Evolutionary conservation across 2,329 filamentous ascomycete genomes (phyloP).

Genomic region (Penicillium sp.): DNA sequence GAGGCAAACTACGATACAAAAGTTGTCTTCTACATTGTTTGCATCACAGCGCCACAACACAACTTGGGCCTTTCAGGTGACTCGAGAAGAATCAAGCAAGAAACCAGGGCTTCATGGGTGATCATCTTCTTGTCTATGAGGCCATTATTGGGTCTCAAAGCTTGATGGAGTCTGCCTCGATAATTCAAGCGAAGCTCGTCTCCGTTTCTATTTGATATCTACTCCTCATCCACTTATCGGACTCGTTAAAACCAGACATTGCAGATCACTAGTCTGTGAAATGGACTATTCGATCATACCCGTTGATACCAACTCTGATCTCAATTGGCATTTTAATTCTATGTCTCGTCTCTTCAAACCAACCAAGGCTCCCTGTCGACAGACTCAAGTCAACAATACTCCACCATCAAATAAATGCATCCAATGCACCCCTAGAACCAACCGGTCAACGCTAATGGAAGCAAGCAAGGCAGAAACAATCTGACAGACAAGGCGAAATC

Average conservation of each 20-base stretch:
- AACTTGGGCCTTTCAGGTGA: neutral
- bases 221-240: neutral
- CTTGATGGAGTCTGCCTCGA: neutral
- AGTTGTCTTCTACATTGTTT: neutral
- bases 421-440: neutral
- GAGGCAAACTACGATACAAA: neutral
- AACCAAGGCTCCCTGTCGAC: neutral
- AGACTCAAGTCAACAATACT: neutral
- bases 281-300: neutral
- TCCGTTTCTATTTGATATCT: neutral
- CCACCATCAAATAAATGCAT: neutral
- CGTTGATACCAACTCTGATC: neutral
- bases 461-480: neutral
- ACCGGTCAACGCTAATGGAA: neutral
- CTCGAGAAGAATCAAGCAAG: neutral
- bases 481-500: neutral
- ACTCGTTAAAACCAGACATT: neutral
- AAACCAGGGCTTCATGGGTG: neutral
- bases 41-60: neutral
- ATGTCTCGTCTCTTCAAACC: neutral
- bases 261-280: neutral
- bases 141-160: neutral
- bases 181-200: neutral
- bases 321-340: neutral
- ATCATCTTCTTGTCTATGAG: neutral